Evolutionary conservation across 768 basidiomycete genomes (phyloP).

Genomic region (Paxillus involutus): DNA sequence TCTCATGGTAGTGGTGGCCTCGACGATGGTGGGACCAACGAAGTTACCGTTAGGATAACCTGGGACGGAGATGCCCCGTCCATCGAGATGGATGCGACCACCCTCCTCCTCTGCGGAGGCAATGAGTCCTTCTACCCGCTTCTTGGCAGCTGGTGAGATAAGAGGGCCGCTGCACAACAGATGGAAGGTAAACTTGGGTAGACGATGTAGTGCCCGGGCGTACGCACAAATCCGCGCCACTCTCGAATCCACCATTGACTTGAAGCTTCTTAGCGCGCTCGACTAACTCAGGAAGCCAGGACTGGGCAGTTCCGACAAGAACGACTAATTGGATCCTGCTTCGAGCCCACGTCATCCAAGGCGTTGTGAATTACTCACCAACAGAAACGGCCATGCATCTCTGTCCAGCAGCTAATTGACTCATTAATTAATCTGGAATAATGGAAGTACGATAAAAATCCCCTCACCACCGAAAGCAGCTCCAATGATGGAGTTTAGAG

Average conservation of each 20-base stretch:
- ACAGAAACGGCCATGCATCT: constrained; percentile 97
- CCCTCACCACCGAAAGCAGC: constrained; percentile 85
- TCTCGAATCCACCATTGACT: constrained; percentile 90
- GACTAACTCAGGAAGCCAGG: constrained; percentile 86
- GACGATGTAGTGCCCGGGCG: neutral
- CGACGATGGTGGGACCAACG: constrained; percentile 88
- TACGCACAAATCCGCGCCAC: constrained; percentile 73
- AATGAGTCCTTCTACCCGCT: constrained; percentile 74
- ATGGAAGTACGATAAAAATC: constrained; percentile 14
- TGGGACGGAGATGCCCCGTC: constrained; percentile 64
- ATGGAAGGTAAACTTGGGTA: neutral
- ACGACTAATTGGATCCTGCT: constrained; percentile 43
- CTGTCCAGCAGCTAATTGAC: constrained; percentile 80
- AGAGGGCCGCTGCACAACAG: constrained; percentile 58
- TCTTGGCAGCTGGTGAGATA: constrained; percentile 81
- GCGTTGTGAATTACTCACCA: constrained; percentile 43
- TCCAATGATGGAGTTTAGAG: constrained; percentile 89
- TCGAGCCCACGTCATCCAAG: neutral
- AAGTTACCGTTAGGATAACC: constrained; percentile 90
- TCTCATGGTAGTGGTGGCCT: constrained; percentile 79
- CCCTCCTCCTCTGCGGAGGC: constrained; percentile 75
- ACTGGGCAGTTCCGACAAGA: constrained; percentile 74
- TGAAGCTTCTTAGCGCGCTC: constrained; percentile 78
- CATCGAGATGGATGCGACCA: constrained; percentile 85
- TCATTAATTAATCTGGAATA: constrained; percentile 18